Evolutionary conservation across 2,329 filamentous ascomycete species (phyloP).

Genomic region (Pseudogymnoascus sp.): DNA sequence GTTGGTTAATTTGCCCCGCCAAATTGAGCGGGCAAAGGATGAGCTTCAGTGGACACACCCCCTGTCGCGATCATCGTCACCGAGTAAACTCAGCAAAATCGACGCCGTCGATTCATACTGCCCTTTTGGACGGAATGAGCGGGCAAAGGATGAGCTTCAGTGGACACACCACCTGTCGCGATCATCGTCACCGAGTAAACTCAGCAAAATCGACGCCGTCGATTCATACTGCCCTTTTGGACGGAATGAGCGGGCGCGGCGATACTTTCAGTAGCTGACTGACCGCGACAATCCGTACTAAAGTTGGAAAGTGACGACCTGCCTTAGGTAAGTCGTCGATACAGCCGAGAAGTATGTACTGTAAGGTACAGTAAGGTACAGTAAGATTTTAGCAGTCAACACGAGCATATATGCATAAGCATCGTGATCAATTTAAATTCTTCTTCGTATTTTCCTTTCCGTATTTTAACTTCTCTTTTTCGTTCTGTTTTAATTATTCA

Average conservation of each 20-base stretch:
- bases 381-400: conserved; percentile 5
- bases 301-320: background rate
- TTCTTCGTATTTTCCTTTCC: background rate
- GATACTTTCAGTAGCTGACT: background rate
- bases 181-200: background rate
- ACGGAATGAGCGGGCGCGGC: background rate
- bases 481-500: background rate
- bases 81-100: background rate
- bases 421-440: background rate
- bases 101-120: background rate
- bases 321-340: background rate
- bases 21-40: background rate
- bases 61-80: background rate
- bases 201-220: background rate
- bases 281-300: background rate
- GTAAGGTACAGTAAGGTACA: background rate
- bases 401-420: background rate
- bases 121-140: background rate
- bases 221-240: background rate
- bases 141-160: background rate
- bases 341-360: no score
- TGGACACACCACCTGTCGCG: background rate
- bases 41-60: background rate
- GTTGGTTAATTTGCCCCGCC: background rate
- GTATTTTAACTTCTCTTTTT: background rate